These are phyloP conservation scores for Sphaerulina musiva DNA, from an alignment of 2,329 filamentous ascomycete genomes.

Conservation along the genomic window DNA sequence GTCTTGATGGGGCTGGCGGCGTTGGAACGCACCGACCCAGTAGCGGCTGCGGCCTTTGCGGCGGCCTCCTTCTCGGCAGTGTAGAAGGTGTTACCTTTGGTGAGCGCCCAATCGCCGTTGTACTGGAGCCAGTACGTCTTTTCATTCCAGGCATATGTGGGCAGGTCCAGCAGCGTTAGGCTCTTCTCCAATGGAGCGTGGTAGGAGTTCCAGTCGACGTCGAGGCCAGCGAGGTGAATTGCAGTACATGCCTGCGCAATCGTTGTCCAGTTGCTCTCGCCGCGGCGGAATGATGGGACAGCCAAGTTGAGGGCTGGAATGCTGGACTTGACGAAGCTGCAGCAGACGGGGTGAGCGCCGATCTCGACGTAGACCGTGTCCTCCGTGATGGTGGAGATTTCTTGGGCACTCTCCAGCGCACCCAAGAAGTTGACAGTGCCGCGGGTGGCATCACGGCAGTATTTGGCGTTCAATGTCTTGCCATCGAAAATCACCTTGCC, in stretches of 20 bases:
- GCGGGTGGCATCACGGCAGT: constrained; percentile 27
- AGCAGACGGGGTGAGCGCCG: constrained; percentile 43
- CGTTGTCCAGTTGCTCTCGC: constrained; percentile 41
- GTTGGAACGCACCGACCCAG: background rate
- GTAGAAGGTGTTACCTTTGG: constrained; percentile 15
- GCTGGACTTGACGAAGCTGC: constrained; percentile 11
- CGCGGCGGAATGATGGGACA: constrained; percentile 11
- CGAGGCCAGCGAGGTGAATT: constrained; percentile 50
- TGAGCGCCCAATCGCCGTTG: constrained; percentile 31
- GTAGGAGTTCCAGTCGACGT: constrained; percentile 57
- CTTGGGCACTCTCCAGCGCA: constrained; percentile 21
- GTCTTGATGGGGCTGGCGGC: constrained; percentile 23
- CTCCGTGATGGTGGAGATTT: constrained; percentile 35
- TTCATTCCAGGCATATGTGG: constrained; percentile 35
- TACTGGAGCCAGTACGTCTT: constrained; percentile 38
- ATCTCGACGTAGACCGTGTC: constrained; percentile 41
- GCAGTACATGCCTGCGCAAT: constrained; percentile 44
- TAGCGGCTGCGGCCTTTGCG: background rate
- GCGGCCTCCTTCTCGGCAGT: constrained; percentile 1
- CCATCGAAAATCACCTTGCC: constrained; percentile 25
- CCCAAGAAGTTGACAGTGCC: constrained; percentile 38
- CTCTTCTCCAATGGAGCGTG: constrained; percentile 40
- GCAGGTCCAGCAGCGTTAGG: constrained; percentile 46
- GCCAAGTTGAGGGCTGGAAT: constrained; percentile 28
- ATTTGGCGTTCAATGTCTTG: constrained; percentile 22